Conservation (phyloP, 306 rosid genomes). For the Pyrus betulifolia region DNA sequence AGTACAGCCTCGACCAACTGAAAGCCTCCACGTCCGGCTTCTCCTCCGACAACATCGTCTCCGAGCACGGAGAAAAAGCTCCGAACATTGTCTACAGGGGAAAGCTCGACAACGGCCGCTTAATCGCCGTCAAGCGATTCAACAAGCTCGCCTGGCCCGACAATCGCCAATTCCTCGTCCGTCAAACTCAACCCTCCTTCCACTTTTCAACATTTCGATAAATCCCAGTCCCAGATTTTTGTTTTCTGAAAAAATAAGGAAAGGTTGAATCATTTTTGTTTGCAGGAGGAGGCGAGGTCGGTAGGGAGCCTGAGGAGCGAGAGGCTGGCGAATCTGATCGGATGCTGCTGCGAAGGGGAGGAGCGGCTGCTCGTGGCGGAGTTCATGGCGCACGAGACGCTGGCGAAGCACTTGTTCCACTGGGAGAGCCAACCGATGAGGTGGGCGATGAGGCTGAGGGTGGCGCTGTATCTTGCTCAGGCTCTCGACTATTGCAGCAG, state of each 20-base stretch:
- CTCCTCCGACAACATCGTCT: constrained; percentile 70
- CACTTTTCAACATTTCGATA: background rate
- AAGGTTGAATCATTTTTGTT: background rate
- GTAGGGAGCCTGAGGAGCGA: constrained; percentile 79
- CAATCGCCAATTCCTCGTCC: constrained; percentile 80
- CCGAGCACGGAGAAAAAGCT: constrained; percentile 94
- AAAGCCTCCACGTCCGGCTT: constrained; percentile 64
- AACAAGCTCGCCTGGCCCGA: constrained; percentile 96
- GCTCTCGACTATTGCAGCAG: constrained; percentile 83
- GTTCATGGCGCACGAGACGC: constrained; percentile 83
- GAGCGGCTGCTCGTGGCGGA: constrained; percentile 85
- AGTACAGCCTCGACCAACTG: constrained; percentile 70
- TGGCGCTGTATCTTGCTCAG: constrained; percentile 78
- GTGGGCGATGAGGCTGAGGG: constrained; percentile 96
- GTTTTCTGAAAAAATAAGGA: background rate
- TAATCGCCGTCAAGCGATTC: constrained; percentile 84
- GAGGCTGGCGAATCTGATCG: constrained; percentile 78
- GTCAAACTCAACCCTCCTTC: constrained; percentile 8
- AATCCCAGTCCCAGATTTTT: background rate
- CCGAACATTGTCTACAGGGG: constrained; percentile 88
- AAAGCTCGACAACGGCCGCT: constrained; percentile 47
- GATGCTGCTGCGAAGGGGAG: constrained; percentile 82
- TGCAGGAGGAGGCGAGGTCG: constrained; percentile 71
- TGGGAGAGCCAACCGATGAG: constrained; percentile 91
- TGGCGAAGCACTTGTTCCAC: constrained; percentile 88